phyloP scores from a whole-genome alignment of 2,329 filamentous ascomycete genomes.

The Phoma sp. region DNA sequence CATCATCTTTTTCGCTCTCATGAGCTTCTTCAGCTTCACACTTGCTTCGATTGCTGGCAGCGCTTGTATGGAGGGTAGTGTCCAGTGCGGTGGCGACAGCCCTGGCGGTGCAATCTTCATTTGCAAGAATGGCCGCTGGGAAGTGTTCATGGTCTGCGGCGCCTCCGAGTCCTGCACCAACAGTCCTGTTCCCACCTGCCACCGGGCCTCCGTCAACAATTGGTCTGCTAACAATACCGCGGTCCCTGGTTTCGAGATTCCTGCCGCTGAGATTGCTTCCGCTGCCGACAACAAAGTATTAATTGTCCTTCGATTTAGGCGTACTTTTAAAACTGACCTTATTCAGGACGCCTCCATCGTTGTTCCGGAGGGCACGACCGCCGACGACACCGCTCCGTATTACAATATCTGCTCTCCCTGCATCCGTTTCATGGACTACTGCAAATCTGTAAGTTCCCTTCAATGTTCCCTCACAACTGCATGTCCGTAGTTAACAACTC shows the following conservation, averaged over 20 bases:
- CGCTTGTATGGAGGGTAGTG: not conserved
- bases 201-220: not conserved
- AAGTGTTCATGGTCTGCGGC: not conserved
- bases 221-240: not conserved
- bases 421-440: not conserved
- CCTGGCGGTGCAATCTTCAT: constrained; percentile 2
- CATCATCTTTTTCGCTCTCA: not conserved
- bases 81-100: constrained; percentile 1
- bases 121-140: constrained; percentile 4
- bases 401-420: not conserved
- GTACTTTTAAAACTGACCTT: not conserved
- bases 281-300: not conserved
- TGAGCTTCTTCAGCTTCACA: not conserved
- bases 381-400: not conserved
- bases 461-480: not conserved
- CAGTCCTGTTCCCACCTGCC: not conserved
- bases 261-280: not conserved
- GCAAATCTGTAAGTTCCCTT: not conserved
- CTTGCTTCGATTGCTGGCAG: not conserved
- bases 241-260: not conserved
- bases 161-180: not conserved
- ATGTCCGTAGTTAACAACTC: not conserved
- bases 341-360: not conserved
- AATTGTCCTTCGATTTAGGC: no score
- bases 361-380: not conserved